Evolutionary conservation across 176 grass and related monocot genomes (phyloP), one percentile per base, ranked within the genome.

Genomic region (Puccinellia tenuiflora): DNA sequence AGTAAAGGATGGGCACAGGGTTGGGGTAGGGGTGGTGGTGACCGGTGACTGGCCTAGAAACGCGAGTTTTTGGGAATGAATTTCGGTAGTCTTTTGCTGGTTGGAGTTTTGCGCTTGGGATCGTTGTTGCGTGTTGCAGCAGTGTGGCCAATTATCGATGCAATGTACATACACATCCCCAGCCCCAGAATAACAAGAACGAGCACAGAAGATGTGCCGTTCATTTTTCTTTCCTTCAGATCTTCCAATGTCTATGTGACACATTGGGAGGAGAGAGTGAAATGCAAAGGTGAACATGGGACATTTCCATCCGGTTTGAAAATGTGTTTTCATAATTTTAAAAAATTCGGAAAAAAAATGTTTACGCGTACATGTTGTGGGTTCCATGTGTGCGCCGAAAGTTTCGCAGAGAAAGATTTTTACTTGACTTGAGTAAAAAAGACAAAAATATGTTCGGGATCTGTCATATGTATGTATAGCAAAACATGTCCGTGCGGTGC

Each of bases 71-170:
- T 57, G 65, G 65, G 56, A 48, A 48, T 73, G 43, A n/a, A 30
- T 71, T 78, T 78, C 26, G 15, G 73, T 82, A 56, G 83, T 45
- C 24, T 72, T 61, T 67, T 90, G 60, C 74, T 86, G 66, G 17
- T 57, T 86, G 67, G 88, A 68, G 26, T 73, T 68, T 75, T 67
- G 88, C 75, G 66, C 38, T 65, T 16, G 59, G 82, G 45, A 81
- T 54, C 79, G n/a, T 24, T 25, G 56, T 28, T 50, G 52, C 68
- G 52, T 83, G 51, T 3, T 37, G 57, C 77, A 9, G 71, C 71
- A 55, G 17, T 46, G 40, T 34, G 15, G 34, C 57, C 60, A 20
- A 76, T 80, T 35, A 61, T 77, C 63, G 72, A 34, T 80, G 86
- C 21, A 83, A 83, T 48, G 42, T 62, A 83, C 64, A 59, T 81